Conservation (phyloP, 805 yeast species). For the Nakazawaea peltata region DNA sequence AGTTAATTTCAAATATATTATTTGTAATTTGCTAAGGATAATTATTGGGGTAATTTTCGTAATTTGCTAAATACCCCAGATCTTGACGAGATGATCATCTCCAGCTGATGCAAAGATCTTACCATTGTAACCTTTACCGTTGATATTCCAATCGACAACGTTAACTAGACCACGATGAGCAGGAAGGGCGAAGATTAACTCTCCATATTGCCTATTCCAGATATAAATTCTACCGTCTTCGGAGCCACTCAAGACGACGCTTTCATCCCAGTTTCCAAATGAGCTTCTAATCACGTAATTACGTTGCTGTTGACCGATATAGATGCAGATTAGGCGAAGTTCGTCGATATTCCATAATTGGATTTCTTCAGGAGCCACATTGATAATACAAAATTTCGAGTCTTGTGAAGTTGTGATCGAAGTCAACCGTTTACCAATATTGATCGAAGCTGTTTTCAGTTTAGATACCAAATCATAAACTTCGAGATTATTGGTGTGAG, state of each 20-base stretch:
- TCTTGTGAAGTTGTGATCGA: constrained; percentile 56
- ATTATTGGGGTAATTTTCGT: too few species aligned
- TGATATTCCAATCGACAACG: constrained; percentile 65
- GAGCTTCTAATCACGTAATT: constrained; percentile 67
- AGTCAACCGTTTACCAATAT: constrained; percentile 52
- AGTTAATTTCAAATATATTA: too few species aligned
- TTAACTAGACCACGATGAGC: constrained; percentile 67
- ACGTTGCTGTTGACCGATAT: constrained; percentile 65
- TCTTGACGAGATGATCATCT: constrained; percentile 65
- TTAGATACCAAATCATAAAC: constrained; percentile 44
- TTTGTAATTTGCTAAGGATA: too few species aligned
- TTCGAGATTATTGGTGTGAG: constrained; percentile 53
- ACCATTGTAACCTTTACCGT: constrained; percentile 19
- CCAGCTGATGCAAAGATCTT: constrained; percentile 69
- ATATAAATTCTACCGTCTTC: constrained; percentile 73
- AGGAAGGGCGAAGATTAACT: constrained; percentile 48
- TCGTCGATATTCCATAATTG: constrained; percentile 73
- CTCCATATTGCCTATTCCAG: constrained; percentile 72
- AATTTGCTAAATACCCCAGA: constrained; percentile 57
- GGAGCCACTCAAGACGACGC: constrained; percentile 70
- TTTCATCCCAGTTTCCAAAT: constrained; percentile 67
- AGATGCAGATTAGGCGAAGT: constrained; percentile 51
- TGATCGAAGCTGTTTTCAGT: constrained; percentile 34
- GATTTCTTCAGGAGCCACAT: constrained; percentile 65
- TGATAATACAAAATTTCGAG: constrained; percentile 47